Percentiles rank a stretch among this genome's conserved stretches.
phyloP scores from a whole-genome alignment of 1,139 yeast genomes.

The Ashbya aceris region DNA sequence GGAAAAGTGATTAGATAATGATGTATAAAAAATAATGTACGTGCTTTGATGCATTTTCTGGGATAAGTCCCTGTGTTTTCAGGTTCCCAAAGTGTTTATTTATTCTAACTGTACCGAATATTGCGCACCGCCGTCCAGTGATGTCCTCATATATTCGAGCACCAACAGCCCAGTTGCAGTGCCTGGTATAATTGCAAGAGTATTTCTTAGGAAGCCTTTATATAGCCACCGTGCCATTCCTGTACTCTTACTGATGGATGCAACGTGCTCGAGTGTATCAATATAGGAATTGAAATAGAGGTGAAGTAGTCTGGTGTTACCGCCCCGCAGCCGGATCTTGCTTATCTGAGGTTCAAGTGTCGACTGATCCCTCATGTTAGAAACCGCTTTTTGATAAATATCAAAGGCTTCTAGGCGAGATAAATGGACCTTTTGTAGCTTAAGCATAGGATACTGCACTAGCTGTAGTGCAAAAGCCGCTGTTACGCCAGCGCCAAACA shows the following conservation, averaged over 20 bases:
- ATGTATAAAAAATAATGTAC: no score
- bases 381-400: constrained; percentile 42
- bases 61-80: no score
- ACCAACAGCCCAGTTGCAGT: constrained; percentile 79
- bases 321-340: constrained; percentile 9
- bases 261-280: constrained; percentile 57
- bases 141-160: constrained; percentile 63
- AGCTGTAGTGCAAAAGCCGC: constrained; percentile 73
- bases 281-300: constrained; percentile 56
- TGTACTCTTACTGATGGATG: constrained; percentile 43
- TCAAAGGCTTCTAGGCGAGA: constrained; percentile 75
- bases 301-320: constrained; percentile 15
- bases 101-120: no score
- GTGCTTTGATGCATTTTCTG: no score
- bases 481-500: constrained; percentile 78
- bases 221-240: constrained; percentile 63
- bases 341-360: no score
- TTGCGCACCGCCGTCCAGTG: no score
- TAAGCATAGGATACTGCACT: constrained; percentile 75
- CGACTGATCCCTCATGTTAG: constrained; percentile 3
- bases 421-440: constrained; percentile 71
- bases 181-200: constrained; percentile 73
- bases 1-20: no score
- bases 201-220: constrained; percentile 66
- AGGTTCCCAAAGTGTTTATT: no score